These are phyloP conservation scores for Pholiota molesta DNA, from an alignment of 768 basidiomycete genomes.

Conservation along the genomic window DNA sequence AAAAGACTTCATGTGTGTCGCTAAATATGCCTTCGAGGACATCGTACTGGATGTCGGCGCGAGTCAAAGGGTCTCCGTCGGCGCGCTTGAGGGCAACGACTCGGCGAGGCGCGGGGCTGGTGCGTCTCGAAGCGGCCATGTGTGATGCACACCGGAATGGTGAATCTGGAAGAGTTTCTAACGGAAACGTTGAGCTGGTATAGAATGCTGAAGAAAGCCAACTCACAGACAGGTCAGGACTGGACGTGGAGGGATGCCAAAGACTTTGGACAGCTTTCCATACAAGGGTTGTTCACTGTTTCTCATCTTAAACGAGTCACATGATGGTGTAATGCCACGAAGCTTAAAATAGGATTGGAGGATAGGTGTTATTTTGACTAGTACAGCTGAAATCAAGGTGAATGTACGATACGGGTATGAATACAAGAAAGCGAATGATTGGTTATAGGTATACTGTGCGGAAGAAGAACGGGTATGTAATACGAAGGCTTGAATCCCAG, in stretches of 20 bases:
- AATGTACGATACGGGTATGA: conserved; percentile 12
- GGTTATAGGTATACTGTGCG: conserved; percentile 19
- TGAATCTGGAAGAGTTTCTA: not conserved
- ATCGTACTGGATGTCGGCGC: conserved; percentile 77
- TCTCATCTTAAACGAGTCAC: conserved; percentile 16
- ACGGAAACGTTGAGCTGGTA: not conserved
- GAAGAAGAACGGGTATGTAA: conserved; percentile 13
- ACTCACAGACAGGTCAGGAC: not conserved
- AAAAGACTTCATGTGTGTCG: conserved; percentile 61
- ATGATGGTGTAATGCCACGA: conserved; percentile 21
- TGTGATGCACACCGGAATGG: not conserved
- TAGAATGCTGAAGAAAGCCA: not conserved
- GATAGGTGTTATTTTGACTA: not conserved
- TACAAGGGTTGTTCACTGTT: conserved; percentile 7
- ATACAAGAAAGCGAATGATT: conserved; percentile 17
- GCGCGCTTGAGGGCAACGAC: conserved; percentile 50
- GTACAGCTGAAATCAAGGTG: conserved; percentile 8
- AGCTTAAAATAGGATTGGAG: not conserved
- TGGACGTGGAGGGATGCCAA: not conserved
- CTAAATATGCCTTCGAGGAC: conserved; percentile 78
- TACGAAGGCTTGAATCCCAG: conserved; percentile 3
- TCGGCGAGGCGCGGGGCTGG: conserved; percentile 45
- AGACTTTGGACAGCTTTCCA: conserved; percentile 1
- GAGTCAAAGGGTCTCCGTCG: conserved; percentile 69
- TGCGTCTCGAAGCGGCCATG: conserved; percentile 39